Percentiles rank a stretch among this genome's conserved stretches.
These are phyloP conservation scores for Linum tenue DNA, from an alignment of 345 rosid genomes.

Conservation along the genomic window DNA sequence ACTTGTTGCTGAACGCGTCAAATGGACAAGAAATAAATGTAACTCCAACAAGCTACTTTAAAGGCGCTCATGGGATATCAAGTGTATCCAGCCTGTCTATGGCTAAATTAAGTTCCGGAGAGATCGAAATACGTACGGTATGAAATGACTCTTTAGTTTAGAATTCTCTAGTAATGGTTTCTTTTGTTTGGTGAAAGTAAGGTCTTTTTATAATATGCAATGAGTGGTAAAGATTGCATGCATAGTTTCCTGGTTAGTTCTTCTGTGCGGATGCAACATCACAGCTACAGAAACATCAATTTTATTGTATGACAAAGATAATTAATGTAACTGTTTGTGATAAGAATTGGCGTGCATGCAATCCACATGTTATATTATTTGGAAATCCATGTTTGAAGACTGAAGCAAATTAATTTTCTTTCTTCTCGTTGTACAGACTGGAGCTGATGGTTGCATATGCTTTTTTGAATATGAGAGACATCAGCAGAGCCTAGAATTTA, in stretches of 20 bases:
- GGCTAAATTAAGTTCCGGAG: conserved; percentile 36
- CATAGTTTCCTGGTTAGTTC: background rate
- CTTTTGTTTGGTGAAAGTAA: conserved; percentile 6
- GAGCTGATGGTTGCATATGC: conserved; percentile 98
- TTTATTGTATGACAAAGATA: background rate
- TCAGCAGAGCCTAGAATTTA: conserved; percentile 51
- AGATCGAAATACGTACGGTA: conserved; percentile 78
- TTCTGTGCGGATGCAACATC: background rate
- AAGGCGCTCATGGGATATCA: conserved; percentile 97
- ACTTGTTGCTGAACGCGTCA: conserved; percentile 28
- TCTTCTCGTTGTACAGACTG: conserved; percentile 48
- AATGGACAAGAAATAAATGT: conserved; percentile 31
- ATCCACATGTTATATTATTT: background rate
- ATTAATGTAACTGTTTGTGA: background rate
- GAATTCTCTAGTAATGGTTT: conserved; percentile 4
- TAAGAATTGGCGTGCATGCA: background rate
- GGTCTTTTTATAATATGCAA: background rate
- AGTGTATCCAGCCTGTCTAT: conserved; percentile 61
- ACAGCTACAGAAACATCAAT: background rate
- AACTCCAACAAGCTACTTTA: conserved; percentile 59
- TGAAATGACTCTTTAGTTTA: conserved; percentile 5
- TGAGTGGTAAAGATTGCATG: no score
- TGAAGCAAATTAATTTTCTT: conserved; percentile 9
- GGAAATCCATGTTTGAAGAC: background rate
- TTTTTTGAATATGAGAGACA: conserved; percentile 56